Evolutionary conservation across 768 basidiomycete genomes (phyloP).

Genomic region (Gymnopilus junonius): DNA sequence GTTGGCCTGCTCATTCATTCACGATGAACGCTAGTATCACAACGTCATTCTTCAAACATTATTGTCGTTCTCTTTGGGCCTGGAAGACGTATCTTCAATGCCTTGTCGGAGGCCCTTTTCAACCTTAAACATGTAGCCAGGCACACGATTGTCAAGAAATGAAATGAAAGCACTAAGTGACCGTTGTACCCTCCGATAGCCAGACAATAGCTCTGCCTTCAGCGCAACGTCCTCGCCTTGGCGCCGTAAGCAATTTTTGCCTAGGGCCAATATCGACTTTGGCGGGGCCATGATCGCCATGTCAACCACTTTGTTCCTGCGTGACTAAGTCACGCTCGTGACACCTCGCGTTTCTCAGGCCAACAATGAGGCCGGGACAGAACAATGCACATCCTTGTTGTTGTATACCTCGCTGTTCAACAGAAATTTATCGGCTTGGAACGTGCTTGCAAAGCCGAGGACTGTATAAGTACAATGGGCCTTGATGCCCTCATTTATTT

Average conservation of each 20-base stretch:
- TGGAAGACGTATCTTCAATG: no score
- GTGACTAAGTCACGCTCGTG: conserved; percentile 10
- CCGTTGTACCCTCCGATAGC: neutral
- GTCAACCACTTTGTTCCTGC: conserved; percentile 17
- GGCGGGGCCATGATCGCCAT: conserved; percentile 14
- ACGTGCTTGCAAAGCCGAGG: conserved; percentile 9
- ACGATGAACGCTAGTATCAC: neutral
- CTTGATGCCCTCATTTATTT: conserved; percentile 3
- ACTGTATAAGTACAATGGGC: conserved; percentile 20
- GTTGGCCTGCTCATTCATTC: neutral
- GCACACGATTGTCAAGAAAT: neutral
- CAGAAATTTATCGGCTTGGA: neutral
- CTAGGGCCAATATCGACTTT: neutral
- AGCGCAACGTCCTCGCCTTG: neutral
- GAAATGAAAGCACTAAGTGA: neutral
- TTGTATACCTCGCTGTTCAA: conserved; percentile 7
- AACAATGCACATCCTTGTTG: conserved; percentile 25
- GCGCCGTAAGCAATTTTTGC: neutral
- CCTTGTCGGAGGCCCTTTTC: neutral
- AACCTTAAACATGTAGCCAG: neutral
- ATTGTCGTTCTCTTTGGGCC: neutral
- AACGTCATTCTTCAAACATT: neutral
- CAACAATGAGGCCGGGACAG: conserved; percentile 20
- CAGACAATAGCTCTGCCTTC: neutral
- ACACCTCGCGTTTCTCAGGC: conserved; percentile 8